phyloP scores from a whole-genome alignment of 2,329 filamentous ascomycete genomes.

The Trichothecium sympodiale region DNA sequence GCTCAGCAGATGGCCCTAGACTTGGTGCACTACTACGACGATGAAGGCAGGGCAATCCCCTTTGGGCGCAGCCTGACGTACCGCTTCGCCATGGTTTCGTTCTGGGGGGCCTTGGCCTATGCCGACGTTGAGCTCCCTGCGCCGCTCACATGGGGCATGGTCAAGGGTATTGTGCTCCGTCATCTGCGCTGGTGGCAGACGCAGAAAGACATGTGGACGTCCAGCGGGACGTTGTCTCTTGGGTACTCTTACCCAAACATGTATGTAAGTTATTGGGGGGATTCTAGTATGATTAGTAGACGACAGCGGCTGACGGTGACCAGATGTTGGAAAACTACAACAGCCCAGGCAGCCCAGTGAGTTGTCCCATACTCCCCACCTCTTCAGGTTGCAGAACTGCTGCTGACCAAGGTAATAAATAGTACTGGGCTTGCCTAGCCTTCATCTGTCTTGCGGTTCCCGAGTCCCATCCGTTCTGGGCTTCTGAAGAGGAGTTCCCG shows the following conservation, averaged over 20 bases:
- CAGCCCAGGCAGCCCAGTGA: constrained; percentile 54
- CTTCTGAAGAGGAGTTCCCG: constrained; percentile 51
- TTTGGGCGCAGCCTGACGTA: constrained; percentile 73
- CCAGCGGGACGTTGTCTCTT: constrained; percentile 63
- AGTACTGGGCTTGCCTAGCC: constrained; percentile 71
- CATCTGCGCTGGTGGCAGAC: constrained; percentile 73
- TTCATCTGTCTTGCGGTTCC: constrained; percentile 66
- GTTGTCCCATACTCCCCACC: too few species aligned
- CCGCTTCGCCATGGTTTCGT: constrained; percentile 76
- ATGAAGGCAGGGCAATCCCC: constrained; percentile 59
- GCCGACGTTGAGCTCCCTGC: constrained; percentile 61
- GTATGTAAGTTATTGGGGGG: constrained; percentile 35
- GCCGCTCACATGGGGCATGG: constrained; percentile 66
- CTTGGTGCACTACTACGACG: constrained; percentile 66
- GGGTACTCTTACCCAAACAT: constrained; percentile 74
- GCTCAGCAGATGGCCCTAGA: constrained; percentile 58
- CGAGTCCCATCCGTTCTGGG: constrained; percentile 64
- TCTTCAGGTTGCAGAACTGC: too few species aligned
- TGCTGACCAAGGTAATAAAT: constrained; percentile 16
- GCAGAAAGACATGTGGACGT: constrained; percentile 62
- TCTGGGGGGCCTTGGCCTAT: constrained; percentile 70
- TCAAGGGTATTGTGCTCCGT: constrained; percentile 64
- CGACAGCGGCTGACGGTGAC: constrained; percentile 5
- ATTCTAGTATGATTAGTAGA: neutral
- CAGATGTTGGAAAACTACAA: constrained; percentile 76